Percentiles rank a stretch among this genome's conserved stretches.
These are phyloP conservation scores for Parvularia atlantis DNA, from an alignment of 78 protist species.

Conservation along the genomic window DNA sequence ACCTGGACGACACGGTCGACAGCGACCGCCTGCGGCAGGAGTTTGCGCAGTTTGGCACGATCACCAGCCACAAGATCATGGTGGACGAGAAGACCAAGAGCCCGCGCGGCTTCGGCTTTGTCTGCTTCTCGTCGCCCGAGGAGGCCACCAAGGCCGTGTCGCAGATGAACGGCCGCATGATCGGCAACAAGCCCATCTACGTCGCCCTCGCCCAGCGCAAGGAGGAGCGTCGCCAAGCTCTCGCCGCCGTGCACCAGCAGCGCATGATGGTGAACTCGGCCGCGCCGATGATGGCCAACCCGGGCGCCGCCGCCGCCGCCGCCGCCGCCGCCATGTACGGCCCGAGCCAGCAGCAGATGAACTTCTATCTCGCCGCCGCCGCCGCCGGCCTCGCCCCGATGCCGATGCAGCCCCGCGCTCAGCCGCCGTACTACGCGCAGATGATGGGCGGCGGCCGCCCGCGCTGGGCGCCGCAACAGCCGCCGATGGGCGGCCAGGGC, in stretches of 20 bases:
- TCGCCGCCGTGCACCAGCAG: conserved; percentile 60
- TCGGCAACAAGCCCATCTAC: conserved; percentile 85
- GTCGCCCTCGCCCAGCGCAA: conserved; percentile 85
- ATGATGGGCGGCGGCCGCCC: too few relatives aligned
- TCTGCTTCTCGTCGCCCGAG: conserved; percentile 80
- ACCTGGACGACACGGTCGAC: conserved; percentile 83
- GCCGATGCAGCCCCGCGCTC: too few relatives aligned
- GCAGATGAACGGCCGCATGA: conserved; percentile 85
- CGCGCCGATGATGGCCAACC: too few relatives aligned
- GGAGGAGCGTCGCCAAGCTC: conserved; percentile 74
- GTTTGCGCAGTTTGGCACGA: conserved; percentile 81
- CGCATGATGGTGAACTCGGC: too few relatives aligned
- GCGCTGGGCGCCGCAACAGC: too few relatives aligned
- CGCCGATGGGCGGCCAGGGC: too few relatives aligned
- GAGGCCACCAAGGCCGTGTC: conserved; percentile 93
- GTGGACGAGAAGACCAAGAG: conserved; percentile 48
- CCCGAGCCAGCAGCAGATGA: too few relatives aligned
- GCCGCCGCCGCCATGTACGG: too few relatives aligned
- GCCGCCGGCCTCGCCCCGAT: too few relatives aligned
- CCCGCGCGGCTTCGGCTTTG: conserved; percentile 92
- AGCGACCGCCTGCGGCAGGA: conserved; percentile 66
- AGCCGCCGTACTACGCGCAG: too few relatives aligned
- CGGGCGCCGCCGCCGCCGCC: too few relatives aligned
- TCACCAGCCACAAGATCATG: conserved; percentile 83
- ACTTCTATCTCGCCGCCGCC: too few relatives aligned